Conservation (phyloP, 1,284 basidiomycete species). For the Ustilago cynodontis region DNA sequence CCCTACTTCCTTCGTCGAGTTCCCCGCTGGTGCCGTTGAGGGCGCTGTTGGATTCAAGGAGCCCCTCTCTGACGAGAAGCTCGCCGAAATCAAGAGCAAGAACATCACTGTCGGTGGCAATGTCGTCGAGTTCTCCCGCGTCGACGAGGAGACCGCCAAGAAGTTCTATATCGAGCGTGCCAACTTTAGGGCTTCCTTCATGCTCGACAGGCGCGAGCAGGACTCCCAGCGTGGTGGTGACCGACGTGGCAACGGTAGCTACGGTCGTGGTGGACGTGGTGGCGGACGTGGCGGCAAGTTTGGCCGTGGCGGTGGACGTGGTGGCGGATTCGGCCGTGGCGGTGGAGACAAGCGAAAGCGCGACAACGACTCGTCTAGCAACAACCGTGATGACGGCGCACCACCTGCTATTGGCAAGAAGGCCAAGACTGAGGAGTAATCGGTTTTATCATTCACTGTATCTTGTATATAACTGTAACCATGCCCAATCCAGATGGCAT, state of each 20-base stretch:
- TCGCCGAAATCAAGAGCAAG: conserved; percentile 71
- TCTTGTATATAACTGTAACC: conserved; percentile 2
- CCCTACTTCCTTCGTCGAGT: conserved; percentile 61
- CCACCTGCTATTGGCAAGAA: conserved; percentile 51
- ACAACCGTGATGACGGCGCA: conserved; percentile 27
- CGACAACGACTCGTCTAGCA: conserved; percentile 24
- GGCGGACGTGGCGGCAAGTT: conserved; percentile 10
- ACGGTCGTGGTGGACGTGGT: conserved; percentile 64
- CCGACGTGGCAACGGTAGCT: conserved; percentile 55
- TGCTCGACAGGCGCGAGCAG: conserved; percentile 70
- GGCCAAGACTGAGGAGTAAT: conserved; percentile 45
- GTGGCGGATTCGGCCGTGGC: conserved; percentile 5
- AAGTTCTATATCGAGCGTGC: conserved; percentile 80
- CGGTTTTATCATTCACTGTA: not conserved
- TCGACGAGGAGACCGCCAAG: conserved; percentile 77
- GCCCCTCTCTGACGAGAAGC: conserved; percentile 71
- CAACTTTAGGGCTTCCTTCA: conserved; percentile 73
- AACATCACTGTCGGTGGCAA: conserved; percentile 71
- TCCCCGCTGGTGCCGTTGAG: conserved; percentile 68
- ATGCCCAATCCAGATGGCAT: not conserved
- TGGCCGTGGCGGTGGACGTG: conserved; percentile 46
- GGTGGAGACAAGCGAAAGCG: conserved; percentile 58
- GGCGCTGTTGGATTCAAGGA: conserved; percentile 71
- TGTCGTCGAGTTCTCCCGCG: conserved; percentile 68
- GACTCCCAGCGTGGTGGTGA: conserved; percentile 74